Evolutionary conservation across 2,329 filamentous ascomycete genomes (phyloP), one percentile per base, ranked within the genome.

Genomic region (Peltaster fructicola): DNA sequence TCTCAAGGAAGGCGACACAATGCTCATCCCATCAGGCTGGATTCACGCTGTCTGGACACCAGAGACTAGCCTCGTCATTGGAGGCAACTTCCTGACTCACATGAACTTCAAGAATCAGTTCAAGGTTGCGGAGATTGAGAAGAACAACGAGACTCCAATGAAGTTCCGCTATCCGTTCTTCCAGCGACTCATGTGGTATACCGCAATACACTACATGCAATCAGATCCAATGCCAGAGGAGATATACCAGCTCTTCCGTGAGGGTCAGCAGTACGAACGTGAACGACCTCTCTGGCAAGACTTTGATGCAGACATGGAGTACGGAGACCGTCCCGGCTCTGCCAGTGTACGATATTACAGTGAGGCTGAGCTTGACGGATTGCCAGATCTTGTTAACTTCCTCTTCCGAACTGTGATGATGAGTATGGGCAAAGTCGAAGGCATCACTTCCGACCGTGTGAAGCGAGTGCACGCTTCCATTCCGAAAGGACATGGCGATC

Each of bases 21-120:
- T 75, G 64, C 52, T 76, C 20, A 76, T 76, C 33, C 71, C 71
- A 4, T 73, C 71, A 16, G 71, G 71, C 11, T 76, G 71, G 71
- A 76, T 76, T 25, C 71, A 76, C 40, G 70, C 71, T 13, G 71
- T 76, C 6, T 74, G 72, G 67, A 76, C 71, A 7, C 71, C 71
- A 0, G 63, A 69, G 37, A 69, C 75, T 39, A 75, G 70, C 38
- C 50, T 76, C 23, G 71, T 76, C 14, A 73, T 76, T 32, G 71
- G 71, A n/a, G 71, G 71, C 25, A 76, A 76, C 39, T 76, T 75
- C 38, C 52, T 76, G 21, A 75, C 69, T 4, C 54, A 64, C 27
- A 56, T 73, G 45, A 68, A 73, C 30, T 73, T 69, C 41, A 62
- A 61, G 28, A 72, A 72, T 57, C 71, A 76, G 43, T 65, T 76